Base-by-base conservation (phyloP, 345 rosid species). In the Syzygium jambos region DNA sequence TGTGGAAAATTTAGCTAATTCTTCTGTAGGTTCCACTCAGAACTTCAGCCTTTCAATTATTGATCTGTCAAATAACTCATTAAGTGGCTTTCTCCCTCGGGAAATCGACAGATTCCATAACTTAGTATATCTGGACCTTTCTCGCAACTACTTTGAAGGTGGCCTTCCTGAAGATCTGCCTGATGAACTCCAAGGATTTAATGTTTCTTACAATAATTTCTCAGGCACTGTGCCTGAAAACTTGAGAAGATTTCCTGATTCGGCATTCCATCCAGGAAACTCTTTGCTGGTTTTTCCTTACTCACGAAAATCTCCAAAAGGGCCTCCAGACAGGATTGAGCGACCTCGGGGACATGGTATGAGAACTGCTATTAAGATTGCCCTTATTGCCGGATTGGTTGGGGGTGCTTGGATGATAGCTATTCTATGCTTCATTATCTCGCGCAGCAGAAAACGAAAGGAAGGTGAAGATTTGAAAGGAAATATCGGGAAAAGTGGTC, bases 241-340 rank as follows among this genome's bases (percentile, higher is more conserved):
- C 89, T 92, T 97, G 78, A 90, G 90, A 89, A 87, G 89, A 56
- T 97, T 96, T 93, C 97, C 99, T 78, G 97, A 93, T 86, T 93
- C 98, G 30, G 90, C 98, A 49, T 95, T 95, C 90, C 96, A 94
- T 89, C 99, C 99, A 4, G 99, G 99, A 88, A 97, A 97, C 88
- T 86, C 93, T 34, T 88, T 95, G 84, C 91, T 97, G 90, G 80
- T 55, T 83, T 88, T 95, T 84, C 92, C 93, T 43, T 25, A 88
- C 88, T 91, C 93, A 46, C 85, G 87, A n/a, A 68, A 82, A 84
- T 91, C 94, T 59, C 90, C 93, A 25, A 86, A 90, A 73, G 94
- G 91, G 84, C 85, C 86, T 80, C 89, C 95, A 16, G 51, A 87
- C 85, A 85, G 91, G 77, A 88, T 51, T 86, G 56, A 89, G 52